Percentiles rank a stretch among this genome's conserved stretches.
phyloP scores from a whole-genome alignment of 1,139 yeast species.

The Kurtzmaniella quercitrusa region DNA sequence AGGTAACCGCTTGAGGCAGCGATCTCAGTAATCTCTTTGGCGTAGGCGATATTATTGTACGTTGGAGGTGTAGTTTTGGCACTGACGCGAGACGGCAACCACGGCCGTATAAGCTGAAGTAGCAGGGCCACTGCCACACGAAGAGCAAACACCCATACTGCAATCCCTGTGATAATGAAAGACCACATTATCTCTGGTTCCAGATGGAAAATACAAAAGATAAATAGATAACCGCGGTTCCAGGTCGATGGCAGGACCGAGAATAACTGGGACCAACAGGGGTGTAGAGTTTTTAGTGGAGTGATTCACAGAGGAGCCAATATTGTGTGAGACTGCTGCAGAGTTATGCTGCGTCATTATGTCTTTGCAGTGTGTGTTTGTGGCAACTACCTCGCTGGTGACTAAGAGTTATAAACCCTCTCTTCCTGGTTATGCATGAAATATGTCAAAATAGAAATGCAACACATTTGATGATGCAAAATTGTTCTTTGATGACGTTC shows the following conservation, averaged over 20 bases:
- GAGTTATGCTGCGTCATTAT: too few species aligned
- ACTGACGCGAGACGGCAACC: neutral
- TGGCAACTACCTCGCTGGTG: too few species aligned
- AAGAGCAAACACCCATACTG: neutral
- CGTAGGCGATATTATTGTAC: conserved; percentile 13
- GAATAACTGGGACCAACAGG: neutral
- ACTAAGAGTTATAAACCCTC: too few species aligned
- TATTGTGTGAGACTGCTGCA: too few species aligned
- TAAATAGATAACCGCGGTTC: neutral
- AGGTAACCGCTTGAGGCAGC: conserved; percentile 59
- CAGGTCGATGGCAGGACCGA: neutral
- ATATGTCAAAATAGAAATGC: too few species aligned
- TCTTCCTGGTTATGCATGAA: too few species aligned
- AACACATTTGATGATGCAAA: neutral
- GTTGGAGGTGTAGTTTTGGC: neutral
- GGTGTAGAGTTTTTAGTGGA: too few species aligned
- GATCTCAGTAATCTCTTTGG: conserved; percentile 59
- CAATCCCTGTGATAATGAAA: neutral
- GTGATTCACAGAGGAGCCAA: too few species aligned
- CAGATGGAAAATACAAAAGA: neutral
- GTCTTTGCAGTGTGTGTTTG: too few species aligned
- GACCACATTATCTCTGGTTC: neutral
- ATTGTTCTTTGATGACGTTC: neutral
- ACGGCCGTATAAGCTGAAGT: neutral
- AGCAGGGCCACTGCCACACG: neutral